phyloP scores from a whole-genome alignment of 148 eudicot genomes.

The Rhododendron griersonianum region DNA sequence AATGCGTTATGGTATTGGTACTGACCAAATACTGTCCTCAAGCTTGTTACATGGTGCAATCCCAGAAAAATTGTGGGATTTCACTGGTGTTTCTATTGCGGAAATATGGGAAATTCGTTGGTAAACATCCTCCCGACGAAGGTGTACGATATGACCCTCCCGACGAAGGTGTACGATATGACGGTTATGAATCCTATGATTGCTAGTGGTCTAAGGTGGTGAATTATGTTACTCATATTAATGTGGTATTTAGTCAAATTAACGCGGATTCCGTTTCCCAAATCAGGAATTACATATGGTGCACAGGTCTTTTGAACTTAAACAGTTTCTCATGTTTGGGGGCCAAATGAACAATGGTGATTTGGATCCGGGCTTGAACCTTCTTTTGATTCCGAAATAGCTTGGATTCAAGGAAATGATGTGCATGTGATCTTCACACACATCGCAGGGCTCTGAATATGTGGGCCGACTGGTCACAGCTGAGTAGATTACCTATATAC shows the following conservation, averaged over 20 bases:
- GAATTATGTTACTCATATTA: too few species aligned
- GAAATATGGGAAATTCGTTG: not conserved
- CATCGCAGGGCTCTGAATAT: not conserved
- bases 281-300: too few species aligned
- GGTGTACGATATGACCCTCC: not conserved
- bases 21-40: not conserved
- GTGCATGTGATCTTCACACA: not conserved
- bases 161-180: not conserved
- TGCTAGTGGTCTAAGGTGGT: not conserved
- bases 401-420: not conserved
- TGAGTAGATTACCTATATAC: too few species aligned
- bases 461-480: too few species aligned
- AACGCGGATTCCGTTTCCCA: too few species aligned
- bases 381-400: not conserved
- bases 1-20: not conserved
- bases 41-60: not conserved
- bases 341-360: too few species aligned
- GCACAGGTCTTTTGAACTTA: too few species aligned
- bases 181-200: not conserved
- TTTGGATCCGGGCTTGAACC: not conserved
- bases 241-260: too few species aligned
- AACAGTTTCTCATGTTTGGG: too few species aligned
- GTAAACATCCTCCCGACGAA: not conserved
- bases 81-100: not conserved
- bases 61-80: not conserved